These are phyloP conservation scores for Zizania latifolia DNA, from an alignment of 176 grass and related monocot species.

Conservation along the genomic window DNA sequence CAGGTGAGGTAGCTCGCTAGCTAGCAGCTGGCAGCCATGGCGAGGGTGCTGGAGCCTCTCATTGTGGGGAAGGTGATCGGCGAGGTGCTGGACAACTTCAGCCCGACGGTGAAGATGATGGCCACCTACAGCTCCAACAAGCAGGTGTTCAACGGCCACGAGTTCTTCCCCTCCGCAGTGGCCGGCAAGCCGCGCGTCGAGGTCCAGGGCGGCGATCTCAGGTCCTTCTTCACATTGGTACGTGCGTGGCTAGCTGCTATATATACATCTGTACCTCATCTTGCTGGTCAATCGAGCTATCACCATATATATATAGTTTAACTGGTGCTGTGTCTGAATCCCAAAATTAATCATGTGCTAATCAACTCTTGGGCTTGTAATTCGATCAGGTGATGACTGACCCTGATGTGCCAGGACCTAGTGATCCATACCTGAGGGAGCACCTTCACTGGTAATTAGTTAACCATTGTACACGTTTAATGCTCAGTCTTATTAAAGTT, in stretches of 20 bases:
- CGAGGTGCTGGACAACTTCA: conserved; percentile 75
- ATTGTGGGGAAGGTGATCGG: conserved; percentile 81
- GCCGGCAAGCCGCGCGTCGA: conserved; percentile 58
- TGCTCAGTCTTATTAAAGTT: neutral
- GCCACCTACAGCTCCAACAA: conserved; percentile 72
- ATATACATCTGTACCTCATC: neutral
- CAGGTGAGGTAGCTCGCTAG: neutral
- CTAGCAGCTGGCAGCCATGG: no score
- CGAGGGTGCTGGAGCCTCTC: conserved; percentile 61
- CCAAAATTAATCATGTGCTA: neutral
- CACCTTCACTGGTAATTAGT: conserved; percentile 76
- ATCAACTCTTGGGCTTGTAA: conserved; percentile 18
- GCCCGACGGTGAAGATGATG: conserved; percentile 58
- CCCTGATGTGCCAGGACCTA: conserved; percentile 76
- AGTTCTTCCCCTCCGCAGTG: conserved; percentile 77
- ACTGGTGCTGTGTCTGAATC: neutral
- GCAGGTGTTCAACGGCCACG: conserved; percentile 80
- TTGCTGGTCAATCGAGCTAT: neutral
- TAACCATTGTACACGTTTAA: neutral
- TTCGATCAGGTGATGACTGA: conserved; percentile 78
- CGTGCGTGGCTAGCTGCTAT: no score
- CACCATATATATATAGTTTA: neutral
- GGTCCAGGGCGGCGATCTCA: conserved; percentile 70
- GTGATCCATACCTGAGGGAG: conserved; percentile 77
- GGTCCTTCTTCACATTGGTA: conserved; percentile 84